These are phyloP conservation scores for Epithemia pelagica DNA, from an alignment of 108 stramenopile genomes.

Conservation along the genomic window DNA sequence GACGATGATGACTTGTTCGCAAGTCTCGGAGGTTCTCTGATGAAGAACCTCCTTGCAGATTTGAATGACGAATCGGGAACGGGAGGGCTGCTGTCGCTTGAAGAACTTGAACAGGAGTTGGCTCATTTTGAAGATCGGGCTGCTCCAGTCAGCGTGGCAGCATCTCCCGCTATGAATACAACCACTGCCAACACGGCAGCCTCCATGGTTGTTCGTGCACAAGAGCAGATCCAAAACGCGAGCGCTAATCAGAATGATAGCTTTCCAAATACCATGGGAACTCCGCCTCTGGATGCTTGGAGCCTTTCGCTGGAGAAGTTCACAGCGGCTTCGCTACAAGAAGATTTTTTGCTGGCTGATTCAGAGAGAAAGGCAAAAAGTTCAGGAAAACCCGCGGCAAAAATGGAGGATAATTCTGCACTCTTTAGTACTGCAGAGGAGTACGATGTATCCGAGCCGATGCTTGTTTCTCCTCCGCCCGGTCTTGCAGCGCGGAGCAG, in stretches of 20 bases:
- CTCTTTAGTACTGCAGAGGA: constrained; percentile 30
- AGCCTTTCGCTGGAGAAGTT: constrained; percentile 63
- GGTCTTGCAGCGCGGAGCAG: constrained; percentile 13
- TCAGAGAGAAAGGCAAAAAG: constrained; percentile 40
- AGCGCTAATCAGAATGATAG: not conserved
- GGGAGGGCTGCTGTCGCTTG: constrained; percentile 35
- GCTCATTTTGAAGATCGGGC: constrained; percentile 29
- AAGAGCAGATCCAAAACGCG: constrained; percentile 12
- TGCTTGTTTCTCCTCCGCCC: constrained; percentile 21
- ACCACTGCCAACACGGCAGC: constrained; percentile 36
- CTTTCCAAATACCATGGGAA: not conserved
- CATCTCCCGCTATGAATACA: constrained; percentile 3
- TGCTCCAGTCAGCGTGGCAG: not conserved
- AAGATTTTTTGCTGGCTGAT: constrained; percentile 76
- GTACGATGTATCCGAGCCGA: constrained; percentile 38
- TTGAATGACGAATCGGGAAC: constrained; percentile 50
- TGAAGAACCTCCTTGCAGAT: constrained; percentile 75
- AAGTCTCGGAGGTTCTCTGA: constrained; percentile 62
- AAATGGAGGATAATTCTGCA: not conserved
- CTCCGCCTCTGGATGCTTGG: constrained; percentile 54
- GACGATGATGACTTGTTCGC: constrained; percentile 40
- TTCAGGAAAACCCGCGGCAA: not conserved
- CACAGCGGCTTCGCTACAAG: constrained; percentile 51
- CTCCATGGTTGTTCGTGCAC: constrained; percentile 44
- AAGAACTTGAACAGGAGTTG: constrained; percentile 58